Percentiles rank a stretch among this genome's conserved stretches.
phyloP scores from a whole-genome alignment of 805 yeast genomes.

The Peterozyma xylosa region DNA sequence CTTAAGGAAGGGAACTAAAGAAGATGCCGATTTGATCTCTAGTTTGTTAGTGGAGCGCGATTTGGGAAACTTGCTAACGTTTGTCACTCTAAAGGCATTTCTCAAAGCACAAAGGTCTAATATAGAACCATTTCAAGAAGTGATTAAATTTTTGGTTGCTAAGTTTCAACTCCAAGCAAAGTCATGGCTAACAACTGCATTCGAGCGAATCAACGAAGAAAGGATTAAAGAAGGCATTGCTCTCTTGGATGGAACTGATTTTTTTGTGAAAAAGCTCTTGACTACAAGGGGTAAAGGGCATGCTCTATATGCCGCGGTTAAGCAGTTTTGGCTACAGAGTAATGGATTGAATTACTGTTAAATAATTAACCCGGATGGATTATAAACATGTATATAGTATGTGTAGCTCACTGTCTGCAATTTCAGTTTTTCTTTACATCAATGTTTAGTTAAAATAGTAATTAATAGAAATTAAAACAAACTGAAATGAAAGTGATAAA shows the following conservation, averaged over 20 bases:
- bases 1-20: conserved; percentile 33
- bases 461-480: conserved; percentile 1
- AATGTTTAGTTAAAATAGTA: background rate
- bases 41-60: conserved; percentile 20
- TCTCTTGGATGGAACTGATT: conserved; percentile 25
- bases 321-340: conserved; percentile 57
- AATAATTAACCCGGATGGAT: background rate
- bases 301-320: conserved; percentile 34
- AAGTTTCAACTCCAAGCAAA: conserved; percentile 32
- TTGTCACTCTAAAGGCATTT: conserved; percentile 32
- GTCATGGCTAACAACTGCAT: conserved; percentile 33
- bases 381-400: background rate
- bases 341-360: conserved; percentile 45
- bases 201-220: conserved; percentile 20
- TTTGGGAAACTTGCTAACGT: conserved; percentile 23
- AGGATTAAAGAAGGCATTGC: conserved; percentile 16
- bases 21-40: conserved; percentile 26
- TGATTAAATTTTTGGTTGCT: conserved; percentile 32
- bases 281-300: conserved; percentile 61
- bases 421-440: conserved; percentile 5
- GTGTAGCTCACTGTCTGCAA: background rate
- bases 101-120: conserved; percentile 51
- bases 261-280: conserved; percentile 46
- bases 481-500: conserved; percentile 1
- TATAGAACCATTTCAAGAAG: conserved; percentile 48